Evolutionary conservation across 768 basidiomycete species (phyloP).

Genomic region (Suillus discolor): DNA sequence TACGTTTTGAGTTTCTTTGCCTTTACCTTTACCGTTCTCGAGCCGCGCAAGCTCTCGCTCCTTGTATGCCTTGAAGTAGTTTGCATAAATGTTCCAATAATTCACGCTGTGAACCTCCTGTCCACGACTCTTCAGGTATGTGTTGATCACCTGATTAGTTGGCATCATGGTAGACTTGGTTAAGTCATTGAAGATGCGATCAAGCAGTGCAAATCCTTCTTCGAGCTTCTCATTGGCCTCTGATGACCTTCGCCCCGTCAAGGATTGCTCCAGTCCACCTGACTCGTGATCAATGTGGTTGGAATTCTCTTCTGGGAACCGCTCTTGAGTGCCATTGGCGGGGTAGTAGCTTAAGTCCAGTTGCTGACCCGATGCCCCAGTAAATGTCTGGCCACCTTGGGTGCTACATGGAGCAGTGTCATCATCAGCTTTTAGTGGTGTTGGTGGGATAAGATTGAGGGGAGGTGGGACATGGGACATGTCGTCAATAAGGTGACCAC

Average conservation of each 20-base stretch:
- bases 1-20: neutral
- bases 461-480: neutral
- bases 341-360: neutral
- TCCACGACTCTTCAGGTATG: slow-evolving; percentile 6
- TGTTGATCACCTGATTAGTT: neutral
- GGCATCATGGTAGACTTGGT: neutral
- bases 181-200: neutral
- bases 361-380: neutral
- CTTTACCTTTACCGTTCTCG: neutral
- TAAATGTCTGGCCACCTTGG: neutral
- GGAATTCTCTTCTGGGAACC: neutral
- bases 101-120: neutral
- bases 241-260: neutral
- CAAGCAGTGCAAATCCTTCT: neutral
- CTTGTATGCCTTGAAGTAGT: slow-evolving; percentile 10
- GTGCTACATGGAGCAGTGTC: neutral
- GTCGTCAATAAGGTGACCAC: neutral
- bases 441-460: neutral
- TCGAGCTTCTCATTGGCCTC: neutral
- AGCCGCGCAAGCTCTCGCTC: slow-evolving; percentile 6
- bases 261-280: neutral
- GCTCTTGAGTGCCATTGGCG: neutral
- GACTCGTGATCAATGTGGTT: neutral
- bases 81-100: slow-evolving; percentile 9
- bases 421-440: neutral